A percentile compares a stretch with the other conserved stretches of the same genome.
Evolutionary conservation across 768 basidiomycete genomes (phyloP).

Genomic region (Mycena filopes): DNA sequence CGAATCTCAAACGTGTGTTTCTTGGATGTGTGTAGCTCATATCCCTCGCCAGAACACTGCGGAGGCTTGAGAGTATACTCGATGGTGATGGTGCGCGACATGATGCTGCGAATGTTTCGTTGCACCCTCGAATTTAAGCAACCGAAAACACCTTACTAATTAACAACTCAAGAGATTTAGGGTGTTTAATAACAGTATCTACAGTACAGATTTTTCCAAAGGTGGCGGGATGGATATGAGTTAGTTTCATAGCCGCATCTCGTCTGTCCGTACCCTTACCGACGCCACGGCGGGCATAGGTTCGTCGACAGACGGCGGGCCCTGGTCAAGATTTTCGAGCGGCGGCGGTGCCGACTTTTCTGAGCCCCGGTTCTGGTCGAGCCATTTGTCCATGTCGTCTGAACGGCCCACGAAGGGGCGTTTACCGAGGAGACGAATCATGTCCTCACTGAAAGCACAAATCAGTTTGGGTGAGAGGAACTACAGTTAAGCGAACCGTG

Average conservation of each 20-base stretch:
- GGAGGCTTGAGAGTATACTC: constrained; percentile 30
- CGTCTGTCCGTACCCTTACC: constrained; percentile 3
- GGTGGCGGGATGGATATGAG: background rate
- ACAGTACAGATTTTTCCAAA: constrained; percentile 17
- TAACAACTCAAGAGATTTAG: constrained; percentile 8
- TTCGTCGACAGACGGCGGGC: background rate
- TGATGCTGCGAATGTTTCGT: constrained; percentile 22
- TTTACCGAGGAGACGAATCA: constrained; percentile 85
- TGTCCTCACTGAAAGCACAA: constrained; percentile 73
- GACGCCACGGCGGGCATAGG: constrained; percentile 32
- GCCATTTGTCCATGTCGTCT: constrained; percentile 98
- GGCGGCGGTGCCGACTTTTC: constrained; percentile 76
- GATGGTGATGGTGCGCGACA: constrained; percentile 28
- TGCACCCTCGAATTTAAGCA: constrained; percentile 6
- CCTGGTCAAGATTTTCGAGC: constrained; percentile 52
- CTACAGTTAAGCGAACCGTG: constrained; percentile 65
- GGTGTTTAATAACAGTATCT: constrained; percentile 19
- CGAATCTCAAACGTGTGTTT: constrained; percentile 22
- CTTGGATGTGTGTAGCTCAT: constrained; percentile 25
- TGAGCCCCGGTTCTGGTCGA: constrained; percentile 77
- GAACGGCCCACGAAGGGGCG: constrained; percentile 80
- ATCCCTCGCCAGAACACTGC: constrained; percentile 14
- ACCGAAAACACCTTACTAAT: constrained; percentile 9
- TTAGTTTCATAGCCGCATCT: background rate
- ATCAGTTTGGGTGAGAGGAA: constrained; percentile 15